phyloP scores from a whole-genome alignment of 75 land plant genomes.

The Pseudotsuga menziesii region DNA sequence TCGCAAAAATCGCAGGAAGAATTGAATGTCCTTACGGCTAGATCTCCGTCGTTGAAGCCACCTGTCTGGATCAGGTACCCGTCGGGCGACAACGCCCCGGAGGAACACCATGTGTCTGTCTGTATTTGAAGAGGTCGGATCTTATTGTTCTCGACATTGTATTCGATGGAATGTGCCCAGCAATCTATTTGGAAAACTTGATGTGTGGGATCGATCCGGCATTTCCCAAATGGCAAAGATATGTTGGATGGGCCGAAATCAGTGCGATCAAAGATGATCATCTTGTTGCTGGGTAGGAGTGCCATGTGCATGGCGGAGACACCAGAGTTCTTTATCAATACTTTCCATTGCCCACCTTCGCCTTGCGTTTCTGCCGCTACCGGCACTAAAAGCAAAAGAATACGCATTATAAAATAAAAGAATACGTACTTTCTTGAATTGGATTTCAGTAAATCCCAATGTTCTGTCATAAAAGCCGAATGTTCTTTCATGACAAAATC shows the following conservation, averaged over 20 bases:
- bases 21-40: constrained; percentile 15
- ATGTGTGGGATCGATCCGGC: constrained; percentile 3
- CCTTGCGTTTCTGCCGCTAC: background rate
- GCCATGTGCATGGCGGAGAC: constrained; percentile 80
- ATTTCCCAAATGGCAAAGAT: constrained; percentile 18
- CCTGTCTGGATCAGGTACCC: constrained; percentile 79
- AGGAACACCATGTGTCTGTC: constrained; percentile 84
- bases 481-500: too few relatives aligned
- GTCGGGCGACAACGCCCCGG: constrained; percentile 47
- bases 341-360: constrained; percentile 25
- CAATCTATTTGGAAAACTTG: constrained; percentile 31
- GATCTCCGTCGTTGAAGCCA: constrained; percentile 62
- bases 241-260: constrained; percentile 59
- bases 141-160: constrained; percentile 25
- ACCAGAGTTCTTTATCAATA: constrained; percentile 43
- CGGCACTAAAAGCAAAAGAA: background rate
- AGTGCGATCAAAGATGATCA: constrained; percentile 59
- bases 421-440: too few relatives aligned
- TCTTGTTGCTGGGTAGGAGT: constrained; percentile 53
- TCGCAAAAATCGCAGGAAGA: constrained; percentile 20
- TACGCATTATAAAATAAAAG: too few relatives aligned
- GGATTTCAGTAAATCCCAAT: too few relatives aligned
- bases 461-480: too few relatives aligned
- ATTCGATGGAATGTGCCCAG: constrained; percentile 71
- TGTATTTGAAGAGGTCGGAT: constrained; percentile 47